Conservation (phyloP, 148 eudicot genomes). For the Hydrangea macrophylla region DNA sequence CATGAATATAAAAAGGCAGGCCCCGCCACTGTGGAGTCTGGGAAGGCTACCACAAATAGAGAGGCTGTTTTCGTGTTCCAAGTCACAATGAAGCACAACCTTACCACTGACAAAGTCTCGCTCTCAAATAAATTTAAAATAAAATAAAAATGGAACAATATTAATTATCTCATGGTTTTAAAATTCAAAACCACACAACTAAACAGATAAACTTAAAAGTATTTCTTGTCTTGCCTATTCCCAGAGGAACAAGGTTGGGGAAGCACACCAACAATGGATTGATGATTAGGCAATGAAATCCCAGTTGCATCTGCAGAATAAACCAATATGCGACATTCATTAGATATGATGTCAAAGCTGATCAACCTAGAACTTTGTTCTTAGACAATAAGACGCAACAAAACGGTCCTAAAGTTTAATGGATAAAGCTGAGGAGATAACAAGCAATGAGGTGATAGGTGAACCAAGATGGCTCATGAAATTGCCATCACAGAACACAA, state of each 20-base stretch:
- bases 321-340: slow-evolving; percentile 7
- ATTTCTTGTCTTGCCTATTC: slow-evolving; percentile 54
- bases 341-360: not conserved
- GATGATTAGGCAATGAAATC: slow-evolving; percentile 48
- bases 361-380: not conserved
- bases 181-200: slow-evolving; percentile 15
- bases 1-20: no score
- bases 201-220: slow-evolving; percentile 17
- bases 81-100: no score
- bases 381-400: not conserved
- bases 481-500: not conserved
- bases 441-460: not conserved
- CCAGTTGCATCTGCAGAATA: slow-evolving; percentile 70
- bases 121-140: no score
- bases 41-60: no score
- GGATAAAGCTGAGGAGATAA: slow-evolving; percentile 1
- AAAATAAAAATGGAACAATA: no score
- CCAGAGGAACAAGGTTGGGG: slow-evolving; percentile 80
- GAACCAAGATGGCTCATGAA: not conserved
- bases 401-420: not conserved
- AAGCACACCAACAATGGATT: slow-evolving; percentile 78
- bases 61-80: no score
- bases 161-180: no score
- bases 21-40: no score
- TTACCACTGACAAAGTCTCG: no score